Conservation (phyloP, 345 rosid genomes). For the Ceriops decandra region DNA sequence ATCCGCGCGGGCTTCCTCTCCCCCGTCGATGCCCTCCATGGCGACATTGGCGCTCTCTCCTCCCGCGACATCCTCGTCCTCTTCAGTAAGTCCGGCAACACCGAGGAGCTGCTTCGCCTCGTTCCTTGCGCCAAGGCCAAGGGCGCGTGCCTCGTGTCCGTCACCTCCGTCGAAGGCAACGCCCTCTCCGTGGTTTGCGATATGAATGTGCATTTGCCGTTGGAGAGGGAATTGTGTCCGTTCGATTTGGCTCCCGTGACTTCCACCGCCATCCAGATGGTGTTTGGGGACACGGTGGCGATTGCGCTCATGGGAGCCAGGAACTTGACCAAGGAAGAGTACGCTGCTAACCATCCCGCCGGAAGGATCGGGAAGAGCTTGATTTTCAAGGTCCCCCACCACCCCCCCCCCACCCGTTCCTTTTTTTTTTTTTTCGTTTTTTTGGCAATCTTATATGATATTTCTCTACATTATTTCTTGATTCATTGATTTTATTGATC, state of each 20-base stretch:
- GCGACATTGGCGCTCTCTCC: conserved; percentile 76
- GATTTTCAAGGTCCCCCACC: conserved; percentile 65
- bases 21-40: conserved; percentile 91
- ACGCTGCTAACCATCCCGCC: conserved; percentile 88
- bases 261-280: conserved; percentile 95
- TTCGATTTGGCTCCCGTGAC: conserved; percentile 95
- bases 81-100: conserved; percentile 75
- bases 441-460: too few relatives aligned
- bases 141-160: conserved; percentile 60
- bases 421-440: too few relatives aligned
- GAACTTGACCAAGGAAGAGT: conserved; percentile 73
- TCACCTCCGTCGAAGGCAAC: conserved; percentile 75
- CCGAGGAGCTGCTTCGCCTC: conserved; percentile 82
- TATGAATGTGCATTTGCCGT: conserved; percentile 77
- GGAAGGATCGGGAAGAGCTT: conserved; percentile 90
- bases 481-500: too few relatives aligned
- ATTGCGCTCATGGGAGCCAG: conserved; percentile 87
- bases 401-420: too few relatives aligned
- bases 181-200: conserved; percentile 58
- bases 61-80: conserved; percentile 58
- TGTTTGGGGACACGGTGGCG: conserved; percentile 94
- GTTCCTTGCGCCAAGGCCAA: conserved; percentile 85
- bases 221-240: conserved; percentile 83
- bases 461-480: too few relatives aligned
- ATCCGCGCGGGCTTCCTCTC: conserved; percentile 69